Percentiles rank a stretch among this genome's conserved stretches.
These are phyloP conservation scores for Amanita phalloides DNA, from an alignment of 768 basidiomycete species.

Conservation along the genomic window DNA sequence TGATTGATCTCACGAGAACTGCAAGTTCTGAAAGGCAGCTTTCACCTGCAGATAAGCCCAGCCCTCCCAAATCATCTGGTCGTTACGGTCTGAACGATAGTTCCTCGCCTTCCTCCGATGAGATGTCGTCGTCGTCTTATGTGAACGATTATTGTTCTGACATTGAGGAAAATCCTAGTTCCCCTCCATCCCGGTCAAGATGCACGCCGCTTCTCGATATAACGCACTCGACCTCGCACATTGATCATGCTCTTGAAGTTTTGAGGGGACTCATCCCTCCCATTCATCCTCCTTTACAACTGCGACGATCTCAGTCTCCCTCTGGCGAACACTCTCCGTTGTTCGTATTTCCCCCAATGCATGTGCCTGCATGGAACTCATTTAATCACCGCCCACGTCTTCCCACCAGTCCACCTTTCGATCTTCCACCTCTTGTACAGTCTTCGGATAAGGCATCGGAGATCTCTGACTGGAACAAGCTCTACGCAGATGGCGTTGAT, in stretches of 20 bases:
- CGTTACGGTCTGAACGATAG: conserved; percentile 49
- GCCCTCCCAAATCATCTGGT: conserved; percentile 33
- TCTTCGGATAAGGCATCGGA: neutral
- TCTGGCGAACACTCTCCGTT: conserved; percentile 1
- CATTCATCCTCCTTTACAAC: conserved; percentile 6
- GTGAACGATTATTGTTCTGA: conserved; percentile 37
- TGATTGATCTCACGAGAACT: conserved; percentile 8
- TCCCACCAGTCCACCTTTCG: conserved; percentile 4
- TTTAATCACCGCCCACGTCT: neutral
- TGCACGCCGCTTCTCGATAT: neutral
- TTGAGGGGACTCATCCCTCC: conserved; percentile 5
- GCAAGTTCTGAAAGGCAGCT: conserved; percentile 11
- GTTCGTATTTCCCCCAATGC: conserved; percentile 6
- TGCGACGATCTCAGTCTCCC: conserved; percentile 1
- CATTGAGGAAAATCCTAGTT: conserved; percentile 35
- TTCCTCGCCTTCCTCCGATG: conserved; percentile 36
- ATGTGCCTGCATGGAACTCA: conserved; percentile 3
- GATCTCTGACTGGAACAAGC: neutral
- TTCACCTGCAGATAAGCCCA: conserved; percentile 4
- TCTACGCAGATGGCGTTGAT: neutral
- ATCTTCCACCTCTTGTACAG: conserved; percentile 3
- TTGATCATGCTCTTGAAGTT: conserved; percentile 4
- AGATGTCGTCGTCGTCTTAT: conserved; percentile 17
- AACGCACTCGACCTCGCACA: conserved; percentile 1
- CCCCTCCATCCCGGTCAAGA: neutral